Evolutionary conservation across 2,329 filamentous ascomycete genomes (phyloP).

Genomic region (Diaporthe nobilis): DNA sequence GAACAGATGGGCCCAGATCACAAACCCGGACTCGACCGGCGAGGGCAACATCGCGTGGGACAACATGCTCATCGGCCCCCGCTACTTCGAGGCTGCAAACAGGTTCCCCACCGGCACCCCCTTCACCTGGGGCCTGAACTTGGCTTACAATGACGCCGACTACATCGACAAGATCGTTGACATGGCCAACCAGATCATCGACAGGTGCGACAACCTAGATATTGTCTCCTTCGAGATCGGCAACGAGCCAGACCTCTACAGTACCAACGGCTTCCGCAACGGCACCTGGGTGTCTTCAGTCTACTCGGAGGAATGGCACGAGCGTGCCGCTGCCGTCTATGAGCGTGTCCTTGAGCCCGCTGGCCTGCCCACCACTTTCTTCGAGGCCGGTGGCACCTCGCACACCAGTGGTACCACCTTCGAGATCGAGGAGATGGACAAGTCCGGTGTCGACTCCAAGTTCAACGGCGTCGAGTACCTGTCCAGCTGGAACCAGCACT

Average conservation of each 20-base stretch:
- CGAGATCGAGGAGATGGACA: slow-evolving; percentile 57
- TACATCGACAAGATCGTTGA: slow-evolving; percentile 58
- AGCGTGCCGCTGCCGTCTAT: slow-evolving; percentile 59
- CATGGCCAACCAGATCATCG: slow-evolving; percentile 52
- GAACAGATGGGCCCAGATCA: slow-evolving; percentile 52
- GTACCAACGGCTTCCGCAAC: slow-evolving; percentile 59
- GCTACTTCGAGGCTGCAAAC: slow-evolving; percentile 62
- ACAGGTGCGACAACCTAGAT: slow-evolving; percentile 45
- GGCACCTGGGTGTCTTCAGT: slow-evolving; percentile 58
- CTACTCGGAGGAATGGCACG: slow-evolving; percentile 62
- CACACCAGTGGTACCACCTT: slow-evolving; percentile 66
- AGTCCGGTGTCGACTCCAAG: slow-evolving; percentile 51
- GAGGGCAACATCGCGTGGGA: slow-evolving; percentile 58
- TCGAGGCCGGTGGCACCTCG: slow-evolving; percentile 63
- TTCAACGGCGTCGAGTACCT: slow-evolving; percentile 50
- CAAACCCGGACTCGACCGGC: slow-evolving; percentile 55
- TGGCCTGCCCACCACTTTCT: slow-evolving; percentile 57
- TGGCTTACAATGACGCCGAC: slow-evolving; percentile 61
- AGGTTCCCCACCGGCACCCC: slow-evolving; percentile 64
- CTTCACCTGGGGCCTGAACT: slow-evolving; percentile 64
- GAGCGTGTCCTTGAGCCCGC: slow-evolving; percentile 59
- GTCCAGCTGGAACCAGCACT: slow-evolving; percentile 65
- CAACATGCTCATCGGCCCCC: slow-evolving; percentile 61
- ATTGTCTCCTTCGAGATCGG: slow-evolving; percentile 50
- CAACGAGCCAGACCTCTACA: slow-evolving; percentile 51